phyloP scores from a whole-genome alignment of 2,329 filamentous ascomycete genomes.

The Teratosphaeria nubilosa region DNA sequence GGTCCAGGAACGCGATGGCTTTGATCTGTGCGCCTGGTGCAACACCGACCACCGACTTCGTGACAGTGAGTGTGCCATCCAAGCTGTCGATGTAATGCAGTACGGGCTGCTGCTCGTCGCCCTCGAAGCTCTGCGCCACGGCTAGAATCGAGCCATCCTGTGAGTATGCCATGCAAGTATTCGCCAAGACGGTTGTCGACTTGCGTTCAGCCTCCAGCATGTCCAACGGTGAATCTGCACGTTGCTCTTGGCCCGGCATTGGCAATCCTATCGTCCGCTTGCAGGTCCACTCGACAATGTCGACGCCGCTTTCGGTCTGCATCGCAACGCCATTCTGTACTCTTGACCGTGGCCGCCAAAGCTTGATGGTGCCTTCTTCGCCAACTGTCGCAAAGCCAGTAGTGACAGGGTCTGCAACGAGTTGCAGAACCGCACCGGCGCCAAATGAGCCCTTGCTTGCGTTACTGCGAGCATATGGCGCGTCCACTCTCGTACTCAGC shows the following conservation, averaged over 20 bases:
- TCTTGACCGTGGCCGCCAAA: conserved; percentile 70
- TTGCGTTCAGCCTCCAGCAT: neutral
- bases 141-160: conserved; percentile 79
- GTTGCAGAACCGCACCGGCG: conserved; percentile 54
- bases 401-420: conserved; percentile 54
- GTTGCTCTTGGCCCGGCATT: conserved; percentile 15
- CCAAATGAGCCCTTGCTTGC: conserved; percentile 9
- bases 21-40: conserved; percentile 25
- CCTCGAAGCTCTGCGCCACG: conserved; percentile 33
- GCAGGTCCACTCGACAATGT: conserved; percentile 65
- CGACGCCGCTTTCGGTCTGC: conserved; percentile 47
- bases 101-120: conserved; percentile 45
- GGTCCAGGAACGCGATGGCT: conserved; percentile 56
- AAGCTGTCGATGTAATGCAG: conserved; percentile 69
- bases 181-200: conserved; percentile 13
- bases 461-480: conserved; percentile 52
- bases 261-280: conserved; percentile 42
- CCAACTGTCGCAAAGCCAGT: conserved; percentile 77
- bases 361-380: conserved; percentile 63
- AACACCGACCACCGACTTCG: neutral
- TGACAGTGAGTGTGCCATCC: conserved; percentile 49
- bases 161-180: conserved; percentile 66
- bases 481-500: conserved; percentile 72
- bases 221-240: conserved; percentile 19
- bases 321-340: conserved; percentile 58